Evolutionary conservation across 805 yeast species (phyloP), one percentile per base, ranked within the genome.

Genomic region (Saturnispora ahearnii): DNA sequence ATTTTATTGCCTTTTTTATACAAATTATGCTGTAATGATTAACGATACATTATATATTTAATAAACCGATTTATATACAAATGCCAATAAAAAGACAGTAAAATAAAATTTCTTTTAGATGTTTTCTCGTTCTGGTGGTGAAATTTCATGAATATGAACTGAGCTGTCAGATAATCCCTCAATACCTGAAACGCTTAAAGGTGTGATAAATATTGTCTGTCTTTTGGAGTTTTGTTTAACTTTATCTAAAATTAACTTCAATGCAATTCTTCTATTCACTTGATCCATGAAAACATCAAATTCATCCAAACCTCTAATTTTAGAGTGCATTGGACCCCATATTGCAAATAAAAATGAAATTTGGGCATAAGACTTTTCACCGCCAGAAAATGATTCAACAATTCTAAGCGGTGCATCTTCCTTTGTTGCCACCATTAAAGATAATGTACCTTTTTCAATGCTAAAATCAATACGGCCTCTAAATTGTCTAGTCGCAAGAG

Each of bases 231-330:
- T 77, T 44, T 74, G 73, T 7, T 80, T 67, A 30, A 90, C 75
- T 55, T 87, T 85, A 26, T 76, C 76, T 44, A 89, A 70, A 62
- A 93, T 81, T 54, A 90, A 67, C 44, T 78, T 73, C 62, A 93
- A 79, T 53, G 96, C 88, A 47, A 85, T 77, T 42, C 82, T 75
- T 56, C 99, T 76, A 62, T 90, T 89, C 15, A 88, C 87, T 45
- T 88, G 87, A 65, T 93, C 99, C 99, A 93, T 93, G 60, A 82
- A 93, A 21, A 93, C 99, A 67, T 93, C 99, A 64, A 86, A 93
- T 65, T 93, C 99, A 66, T 93, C 99, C 52, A 93, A 69, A 0
- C 97, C 97, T 52, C 95, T 78, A 18, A 93, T 77, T 50, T 86
- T 78, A 0, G 95, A 83, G 53, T 84, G 80, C 96, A 93, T 90